phyloP scores from a whole-genome alignment of 164 flowering plant species.

The Berberis vulgaris region DNA sequence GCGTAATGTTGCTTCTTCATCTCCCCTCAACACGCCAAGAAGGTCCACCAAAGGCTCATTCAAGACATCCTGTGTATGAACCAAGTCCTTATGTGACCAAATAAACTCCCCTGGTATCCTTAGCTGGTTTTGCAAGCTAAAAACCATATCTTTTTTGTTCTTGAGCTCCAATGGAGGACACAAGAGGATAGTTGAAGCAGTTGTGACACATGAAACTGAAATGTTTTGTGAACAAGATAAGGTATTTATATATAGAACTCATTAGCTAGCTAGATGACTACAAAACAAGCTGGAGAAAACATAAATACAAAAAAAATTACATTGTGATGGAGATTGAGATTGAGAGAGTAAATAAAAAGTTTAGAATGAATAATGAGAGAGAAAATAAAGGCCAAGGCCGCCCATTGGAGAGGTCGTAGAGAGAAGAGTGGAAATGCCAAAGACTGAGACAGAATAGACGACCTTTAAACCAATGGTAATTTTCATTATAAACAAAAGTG shows the following conservation, averaged over 20 bases:
- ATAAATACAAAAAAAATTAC: neutral
- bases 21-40: conserved; percentile 34
- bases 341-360: neutral
- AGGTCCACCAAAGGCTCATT: conserved; percentile 57
- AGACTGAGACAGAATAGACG: conserved; percentile 10
- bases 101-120: conserved; percentile 37
- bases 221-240: conserved; percentile 1
- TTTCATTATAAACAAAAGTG: neutral
- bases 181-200: conserved; percentile 7
- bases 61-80: conserved; percentile 21
- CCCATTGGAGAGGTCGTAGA: conserved; percentile 9
- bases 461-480: neutral
- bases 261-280: too few species aligned
- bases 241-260: conserved; percentile 1
- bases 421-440: conserved; percentile 9
- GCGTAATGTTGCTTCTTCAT: conserved; percentile 14
- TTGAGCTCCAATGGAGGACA: conserved; percentile 16
- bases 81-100: conserved; percentile 40
- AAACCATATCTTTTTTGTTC: conserved; percentile 4
- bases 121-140: conserved; percentile 23
- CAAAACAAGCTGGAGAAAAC: too few species aligned
- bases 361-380: neutral
- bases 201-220: conserved; percentile 5
- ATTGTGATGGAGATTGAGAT: too few species aligned
- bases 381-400: conserved; percentile 6